Conservation (phyloP, 2,329 filamentous ascomycete genomes). For the Claviceps monticola region DNA sequence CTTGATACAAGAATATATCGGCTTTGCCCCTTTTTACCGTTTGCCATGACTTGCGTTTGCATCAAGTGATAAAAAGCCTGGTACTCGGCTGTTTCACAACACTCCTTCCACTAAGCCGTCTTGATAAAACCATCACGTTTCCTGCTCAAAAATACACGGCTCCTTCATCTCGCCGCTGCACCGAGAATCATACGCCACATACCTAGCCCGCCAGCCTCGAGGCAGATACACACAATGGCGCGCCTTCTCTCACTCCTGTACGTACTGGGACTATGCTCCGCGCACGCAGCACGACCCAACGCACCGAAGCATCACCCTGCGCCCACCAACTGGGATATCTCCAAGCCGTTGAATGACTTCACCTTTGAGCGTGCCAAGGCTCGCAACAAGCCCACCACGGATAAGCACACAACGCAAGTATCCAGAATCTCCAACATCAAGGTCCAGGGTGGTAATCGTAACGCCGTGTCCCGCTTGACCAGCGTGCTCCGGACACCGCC, state of each 20-base stretch:
- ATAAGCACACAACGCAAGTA: conserved; percentile 16
- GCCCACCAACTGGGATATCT: conserved; percentile 17
- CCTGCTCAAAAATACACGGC: too few relatives aligned
- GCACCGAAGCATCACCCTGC: not conserved
- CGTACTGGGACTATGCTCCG: conserved; percentile 6
- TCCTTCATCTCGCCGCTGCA: too few relatives aligned
- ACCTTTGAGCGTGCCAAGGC: conserved; percentile 22
- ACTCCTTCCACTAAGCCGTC: not conserved
- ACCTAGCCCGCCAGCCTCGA: too few relatives aligned
- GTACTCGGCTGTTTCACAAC: too few relatives aligned
- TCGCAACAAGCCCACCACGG: conserved; percentile 12
- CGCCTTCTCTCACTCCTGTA: not conserved
- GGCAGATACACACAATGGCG: not conserved
- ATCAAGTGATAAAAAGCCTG: too few relatives aligned
- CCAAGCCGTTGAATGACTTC: conserved; percentile 23
- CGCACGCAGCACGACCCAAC: not conserved
- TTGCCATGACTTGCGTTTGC: not conserved
- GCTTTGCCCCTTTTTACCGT: not conserved
- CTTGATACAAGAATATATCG: not conserved
- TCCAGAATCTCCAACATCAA: conserved; percentile 22
- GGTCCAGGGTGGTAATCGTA: conserved; percentile 10
- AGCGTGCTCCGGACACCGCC: conserved; percentile 10
- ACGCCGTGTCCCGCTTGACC: conserved; percentile 17
- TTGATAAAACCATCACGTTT: not conserved
- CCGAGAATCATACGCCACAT: too few relatives aligned